A percentile compares a stretch with the other conserved stretches of the same genome.
These are phyloP conservation scores for Colletotrichum sp. DNA, from an alignment of 2,329 filamentous ascomycete genomes.

Conservation along the genomic window DNA sequence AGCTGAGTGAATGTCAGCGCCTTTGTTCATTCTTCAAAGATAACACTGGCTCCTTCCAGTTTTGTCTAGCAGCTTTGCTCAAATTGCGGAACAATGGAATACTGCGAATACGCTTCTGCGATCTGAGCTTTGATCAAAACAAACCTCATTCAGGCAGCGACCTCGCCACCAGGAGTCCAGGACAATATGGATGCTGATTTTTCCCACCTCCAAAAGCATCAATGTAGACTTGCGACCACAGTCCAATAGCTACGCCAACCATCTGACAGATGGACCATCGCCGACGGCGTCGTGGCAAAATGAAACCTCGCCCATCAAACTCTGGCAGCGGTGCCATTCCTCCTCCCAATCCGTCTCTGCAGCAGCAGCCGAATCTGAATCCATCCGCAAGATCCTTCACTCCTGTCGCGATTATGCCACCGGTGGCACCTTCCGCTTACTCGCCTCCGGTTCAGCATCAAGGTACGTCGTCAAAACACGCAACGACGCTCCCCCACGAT, in stretches of 20 bases:
- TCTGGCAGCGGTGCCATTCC: background rate
- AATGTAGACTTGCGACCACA: background rate
- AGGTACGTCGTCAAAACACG: background rate
- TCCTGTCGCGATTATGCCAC: background rate
- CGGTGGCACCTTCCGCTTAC: background rate
- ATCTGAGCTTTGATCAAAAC: background rate
- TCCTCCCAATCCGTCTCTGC: background rate
- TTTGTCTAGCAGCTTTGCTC: background rate
- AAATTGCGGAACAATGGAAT: background rate
- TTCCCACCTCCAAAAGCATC: background rate
- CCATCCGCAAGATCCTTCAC: background rate
- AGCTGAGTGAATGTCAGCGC: background rate
- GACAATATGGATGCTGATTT: background rate
- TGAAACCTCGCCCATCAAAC: background rate
- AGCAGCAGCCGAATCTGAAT: background rate
- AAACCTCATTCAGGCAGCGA: background rate
- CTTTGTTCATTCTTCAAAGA: background rate
- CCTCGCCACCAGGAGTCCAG: no score
- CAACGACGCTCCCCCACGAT: background rate
- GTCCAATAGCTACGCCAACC: background rate
- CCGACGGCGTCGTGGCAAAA: background rate
- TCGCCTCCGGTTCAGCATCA: background rate
- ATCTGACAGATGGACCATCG: background rate
- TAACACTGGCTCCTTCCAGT: background rate
- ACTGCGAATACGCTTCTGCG: background rate